These are phyloP conservation scores for Lunularia cruciata DNA, from an alignment of 225 moss, liverwort and hornwort genomes.

Conservation along the genomic window DNA sequence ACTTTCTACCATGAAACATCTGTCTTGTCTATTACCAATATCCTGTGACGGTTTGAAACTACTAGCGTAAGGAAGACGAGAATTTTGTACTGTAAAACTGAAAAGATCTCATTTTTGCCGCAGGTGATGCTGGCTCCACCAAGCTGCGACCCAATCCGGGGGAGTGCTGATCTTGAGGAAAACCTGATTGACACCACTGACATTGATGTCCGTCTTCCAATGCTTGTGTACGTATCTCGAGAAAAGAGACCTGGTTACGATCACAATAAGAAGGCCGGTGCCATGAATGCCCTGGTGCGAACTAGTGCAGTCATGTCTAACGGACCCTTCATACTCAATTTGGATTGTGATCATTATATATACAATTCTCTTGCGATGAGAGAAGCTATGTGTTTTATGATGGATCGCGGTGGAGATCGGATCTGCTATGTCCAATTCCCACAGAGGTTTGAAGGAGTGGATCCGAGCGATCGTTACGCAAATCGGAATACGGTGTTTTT, in stretches of 20 bases:
- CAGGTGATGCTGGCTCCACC: slow-evolving; percentile 81
- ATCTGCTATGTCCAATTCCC: slow-evolving; percentile 90
- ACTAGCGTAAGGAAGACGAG: neutral
- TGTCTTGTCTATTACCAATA: neutral
- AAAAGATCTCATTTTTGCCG: neutral
- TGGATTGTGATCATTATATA: slow-evolving; percentile 93
- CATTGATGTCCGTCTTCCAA: slow-evolving; percentile 75
- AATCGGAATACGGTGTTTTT: slow-evolving; percentile 81
- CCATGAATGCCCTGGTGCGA: slow-evolving; percentile 91
- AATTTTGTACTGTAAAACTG: neutral
- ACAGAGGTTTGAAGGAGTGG: slow-evolving; percentile 82
- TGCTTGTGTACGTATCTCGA: slow-evolving; percentile 92
- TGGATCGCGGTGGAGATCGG: slow-evolving; percentile 86
- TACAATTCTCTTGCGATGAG: slow-evolving; percentile 68
- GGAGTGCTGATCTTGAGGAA: slow-evolving; percentile 54
- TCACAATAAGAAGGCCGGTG: slow-evolving; percentile 97
- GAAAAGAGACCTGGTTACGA: slow-evolving; percentile 88
- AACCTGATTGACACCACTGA: slow-evolving; percentile 70
- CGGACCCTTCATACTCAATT: slow-evolving; percentile 87
- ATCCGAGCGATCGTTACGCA: slow-evolving; percentile 77
- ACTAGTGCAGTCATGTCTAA: slow-evolving; percentile 95
- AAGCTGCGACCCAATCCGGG: slow-evolving; percentile 45
- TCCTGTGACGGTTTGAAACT: neutral
- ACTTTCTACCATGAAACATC: neutral
- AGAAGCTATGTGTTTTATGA: slow-evolving; percentile 94